Evolutionary conservation across 768 basidiomycete genomes (phyloP).

Genomic region (Mrakia blollopis): DNA sequence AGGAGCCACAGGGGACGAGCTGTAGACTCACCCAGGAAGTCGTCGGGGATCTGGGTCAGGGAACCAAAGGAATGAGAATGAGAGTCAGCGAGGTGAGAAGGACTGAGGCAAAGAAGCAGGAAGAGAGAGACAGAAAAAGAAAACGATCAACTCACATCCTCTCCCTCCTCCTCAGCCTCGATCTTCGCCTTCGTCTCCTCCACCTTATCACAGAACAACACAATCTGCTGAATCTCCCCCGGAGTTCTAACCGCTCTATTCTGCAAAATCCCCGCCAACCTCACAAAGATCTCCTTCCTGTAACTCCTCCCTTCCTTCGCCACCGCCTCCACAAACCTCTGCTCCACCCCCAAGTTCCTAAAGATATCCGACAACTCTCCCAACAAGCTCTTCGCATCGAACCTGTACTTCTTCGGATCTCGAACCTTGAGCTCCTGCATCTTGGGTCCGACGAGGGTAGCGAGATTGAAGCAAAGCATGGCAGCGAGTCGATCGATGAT

Average conservation of each 20-base stretch:
- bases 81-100: neutral
- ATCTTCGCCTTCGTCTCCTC: conserved; percentile 74
- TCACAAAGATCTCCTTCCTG: conserved; percentile 71
- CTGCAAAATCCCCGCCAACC: conserved; percentile 63
- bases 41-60: conserved; percentile 83
- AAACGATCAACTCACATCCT: conserved; percentile 57
- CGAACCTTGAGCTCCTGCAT: conserved; percentile 79
- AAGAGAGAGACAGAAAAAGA: neutral
- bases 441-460: conserved; percentile 79
- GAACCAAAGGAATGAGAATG: conserved; percentile 48
- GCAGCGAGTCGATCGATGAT: conserved; percentile 93
- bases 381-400: conserved; percentile 74
- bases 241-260: conserved; percentile 65
- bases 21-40: conserved; percentile 71
- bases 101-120: too few relatives aligned
- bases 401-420: conserved; percentile 81
- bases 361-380: conserved; percentile 85
- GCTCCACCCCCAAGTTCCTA: conserved; percentile 74
- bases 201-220: conserved; percentile 69
- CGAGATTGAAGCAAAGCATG: conserved; percentile 92
- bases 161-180: conserved; percentile 72
- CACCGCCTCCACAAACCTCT: conserved; percentile 74
- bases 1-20: neutral
- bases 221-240: conserved; percentile 65
- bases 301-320: conserved; percentile 95